Percentiles rank a stretch among this genome's conserved stretches.
Evolutionary conservation across 371 early-diverging fungal species (phyloP).

Genomic region (Circinella minor): DNA sequence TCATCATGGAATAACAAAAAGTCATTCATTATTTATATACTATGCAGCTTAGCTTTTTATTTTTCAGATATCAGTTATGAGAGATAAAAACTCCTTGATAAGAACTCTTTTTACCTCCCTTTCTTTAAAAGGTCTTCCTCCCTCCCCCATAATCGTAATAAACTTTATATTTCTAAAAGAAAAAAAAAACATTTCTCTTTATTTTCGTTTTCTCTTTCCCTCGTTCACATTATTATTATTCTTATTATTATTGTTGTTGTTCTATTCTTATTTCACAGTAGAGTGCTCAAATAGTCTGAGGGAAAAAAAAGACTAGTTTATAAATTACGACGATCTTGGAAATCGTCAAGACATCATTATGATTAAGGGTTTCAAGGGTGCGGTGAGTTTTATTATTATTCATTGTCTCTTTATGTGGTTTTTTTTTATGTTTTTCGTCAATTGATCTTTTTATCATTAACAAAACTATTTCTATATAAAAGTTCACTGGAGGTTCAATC

Average conservation of each 20-base stretch:
- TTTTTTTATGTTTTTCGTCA: too few relatives aligned
- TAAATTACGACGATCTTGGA: not conserved
- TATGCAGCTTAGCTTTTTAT: too few relatives aligned
- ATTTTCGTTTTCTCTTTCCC: not conserved
- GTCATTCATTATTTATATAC: too few relatives aligned
- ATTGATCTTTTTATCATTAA: too few relatives aligned
- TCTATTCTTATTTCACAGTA: not conserved
- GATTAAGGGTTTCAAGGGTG: conserved; percentile 54
- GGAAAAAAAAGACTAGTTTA: not conserved
- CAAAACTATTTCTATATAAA: not conserved
- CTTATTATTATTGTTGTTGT: not conserved
- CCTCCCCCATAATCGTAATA: not conserved
- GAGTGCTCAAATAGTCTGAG: not conserved
- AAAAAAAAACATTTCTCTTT: not conserved
- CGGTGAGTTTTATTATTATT: conserved; percentile 27
- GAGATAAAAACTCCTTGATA: too few relatives aligned
- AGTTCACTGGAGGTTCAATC: not conserved
- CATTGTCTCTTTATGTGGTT: too few relatives aligned
- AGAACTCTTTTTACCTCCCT: not conserved
- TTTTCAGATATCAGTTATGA: too few relatives aligned
- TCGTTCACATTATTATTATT: not conserved
- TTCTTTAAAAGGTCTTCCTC: not conserved
- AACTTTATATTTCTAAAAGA: too few relatives aligned
- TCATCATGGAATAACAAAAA: too few relatives aligned
- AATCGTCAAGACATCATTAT: conserved; percentile 21